Evolutionary conservation across 331 rosid genomes (phyloP), one percentile per base, ranked within the genome.

Genomic region (Prunus yedoensis): DNA sequence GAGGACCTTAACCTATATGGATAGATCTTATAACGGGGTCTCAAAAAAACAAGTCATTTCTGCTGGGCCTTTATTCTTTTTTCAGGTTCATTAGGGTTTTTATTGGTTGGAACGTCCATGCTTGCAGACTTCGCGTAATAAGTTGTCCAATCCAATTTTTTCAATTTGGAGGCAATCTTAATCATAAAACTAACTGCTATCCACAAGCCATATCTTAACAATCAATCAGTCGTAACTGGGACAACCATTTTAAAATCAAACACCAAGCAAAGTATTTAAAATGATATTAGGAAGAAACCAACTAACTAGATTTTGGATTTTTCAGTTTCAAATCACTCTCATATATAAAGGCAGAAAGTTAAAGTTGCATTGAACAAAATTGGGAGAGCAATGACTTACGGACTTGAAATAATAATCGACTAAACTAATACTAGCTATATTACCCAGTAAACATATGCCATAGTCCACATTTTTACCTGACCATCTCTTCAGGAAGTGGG

Each of bases 401-500:
- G 32, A 66, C 30, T 66, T 10, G 35, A 4, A 18, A 13, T 14
- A 58, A 56, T 35, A 47, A 18, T 20, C 53, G 58, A 23, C 57
- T 21, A 1, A 57, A 62, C 5, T 14, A 57, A 16, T 57, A 5
- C 8, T 58, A 53, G 32, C 15, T 54, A 5, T 30, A n/a, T 32
- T 28, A 27, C 38, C 46, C 12, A 51, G 59, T 17, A 27, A 10
- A 43, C 50, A 28, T 13, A 38, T 59, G 27, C n/a, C 28, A 68
- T 18, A 70, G 63, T 35, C 54, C 46, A 59, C 49, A 59, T 49
- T 52, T 43, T 75, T 85, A 92, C 99, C 93, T 94, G 62, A 90
- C 43, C 99, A 94, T 94, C 84, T 89, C 99, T 79, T 87, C 90
- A 27, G 99, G 93, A 74, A 94, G 99, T 61, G 99, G 97, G 50